These are phyloP conservation scores for Eurotiales sp. DNA, from an alignment of 2,329 filamentous ascomycete genomes.

Conservation along the genomic window DNA sequence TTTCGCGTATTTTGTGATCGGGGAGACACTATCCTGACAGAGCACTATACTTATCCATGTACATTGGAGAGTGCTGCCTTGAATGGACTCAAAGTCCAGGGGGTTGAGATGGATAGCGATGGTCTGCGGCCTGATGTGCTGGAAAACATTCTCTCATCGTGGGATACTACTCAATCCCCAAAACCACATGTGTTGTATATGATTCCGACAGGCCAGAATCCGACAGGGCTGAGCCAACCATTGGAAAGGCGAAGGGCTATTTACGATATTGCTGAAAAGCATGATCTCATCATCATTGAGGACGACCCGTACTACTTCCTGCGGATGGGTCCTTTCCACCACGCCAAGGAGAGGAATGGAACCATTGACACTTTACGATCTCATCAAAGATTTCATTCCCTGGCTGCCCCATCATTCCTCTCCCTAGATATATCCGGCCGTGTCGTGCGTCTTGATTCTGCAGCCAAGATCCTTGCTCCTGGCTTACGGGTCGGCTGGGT, in stretches of 20 bases:
- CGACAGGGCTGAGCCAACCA: conserved; percentile 72
- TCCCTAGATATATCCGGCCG: conserved; percentile 78
- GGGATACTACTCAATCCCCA: not conserved
- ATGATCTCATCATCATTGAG: conserved; percentile 76
- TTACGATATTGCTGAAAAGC: conserved; percentile 68
- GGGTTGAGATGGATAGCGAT: not conserved
- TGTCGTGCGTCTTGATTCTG: conserved; percentile 85
- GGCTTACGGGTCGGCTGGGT: conserved; percentile 89
- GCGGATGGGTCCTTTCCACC: conserved; percentile 49
- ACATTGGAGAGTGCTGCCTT: not conserved
- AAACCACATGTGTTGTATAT: conserved; percentile 64
- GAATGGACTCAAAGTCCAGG: not conserved
- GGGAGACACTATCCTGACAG: not conserved
- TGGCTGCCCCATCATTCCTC: conserved; percentile 65
- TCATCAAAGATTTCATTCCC: not conserved
- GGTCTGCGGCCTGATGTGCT: not conserved
- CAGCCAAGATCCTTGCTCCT: conserved; percentile 87
- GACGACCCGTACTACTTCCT: conserved; percentile 88
- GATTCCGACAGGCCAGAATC: conserved; percentile 74
- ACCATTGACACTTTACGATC: not conserved
- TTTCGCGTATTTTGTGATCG: not conserved
- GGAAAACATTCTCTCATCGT: not conserved
- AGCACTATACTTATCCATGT: not conserved
- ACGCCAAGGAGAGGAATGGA: too few relatives aligned
- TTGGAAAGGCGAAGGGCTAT: conserved; percentile 60